These are phyloP conservation scores for Dictyostelium purpureum DNA, from an alignment of 78 protist species.

Conservation along the genomic window DNA sequence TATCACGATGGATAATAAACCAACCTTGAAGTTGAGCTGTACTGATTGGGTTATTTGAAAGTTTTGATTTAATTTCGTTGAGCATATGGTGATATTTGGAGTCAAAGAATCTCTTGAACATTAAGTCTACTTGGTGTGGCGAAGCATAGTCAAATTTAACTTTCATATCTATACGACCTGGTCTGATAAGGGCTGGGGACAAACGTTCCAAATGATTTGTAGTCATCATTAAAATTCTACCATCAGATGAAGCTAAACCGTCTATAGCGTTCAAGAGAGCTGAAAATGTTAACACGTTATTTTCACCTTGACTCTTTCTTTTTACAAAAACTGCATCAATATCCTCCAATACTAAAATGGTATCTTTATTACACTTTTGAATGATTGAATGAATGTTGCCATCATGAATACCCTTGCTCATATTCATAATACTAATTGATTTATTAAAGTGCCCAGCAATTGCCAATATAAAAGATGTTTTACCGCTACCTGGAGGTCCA, in stretches of 20 bases:
- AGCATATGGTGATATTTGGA: constrained; percentile 4
- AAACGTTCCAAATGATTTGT: constrained; percentile 88
- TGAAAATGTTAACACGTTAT: constrained; percentile 33
- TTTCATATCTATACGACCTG: constrained; percentile 86
- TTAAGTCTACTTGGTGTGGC: constrained; percentile 9
- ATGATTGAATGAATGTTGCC: constrained; percentile 66
- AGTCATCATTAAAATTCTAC: constrained; percentile 89
- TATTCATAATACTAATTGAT: constrained; percentile 63
- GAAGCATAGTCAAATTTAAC: constrained; percentile 66
- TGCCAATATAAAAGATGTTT: constrained; percentile 70
- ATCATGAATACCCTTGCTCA: constrained; percentile 56
- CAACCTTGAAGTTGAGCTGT: constrained; percentile 88
- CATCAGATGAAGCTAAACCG: constrained; percentile 86
- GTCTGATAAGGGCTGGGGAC: constrained; percentile 85
- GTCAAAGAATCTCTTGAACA: constrained; percentile 77
- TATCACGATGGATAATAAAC: constrained; percentile 82
- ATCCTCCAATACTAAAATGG: constrained; percentile 85
- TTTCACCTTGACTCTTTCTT: not conserved
- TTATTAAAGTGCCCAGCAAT: constrained; percentile 57
- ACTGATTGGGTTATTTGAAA: constrained; percentile 47
- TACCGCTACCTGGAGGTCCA: constrained; percentile 90
- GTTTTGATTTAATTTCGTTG: not conserved
- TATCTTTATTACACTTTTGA: constrained; percentile 67
- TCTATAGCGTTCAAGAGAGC: constrained; percentile 89
- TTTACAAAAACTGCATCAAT: constrained; percentile 83